Base-by-base conservation (phyloP, 176 grass and related monocot species). In the Aegilops umbellulata region DNA sequence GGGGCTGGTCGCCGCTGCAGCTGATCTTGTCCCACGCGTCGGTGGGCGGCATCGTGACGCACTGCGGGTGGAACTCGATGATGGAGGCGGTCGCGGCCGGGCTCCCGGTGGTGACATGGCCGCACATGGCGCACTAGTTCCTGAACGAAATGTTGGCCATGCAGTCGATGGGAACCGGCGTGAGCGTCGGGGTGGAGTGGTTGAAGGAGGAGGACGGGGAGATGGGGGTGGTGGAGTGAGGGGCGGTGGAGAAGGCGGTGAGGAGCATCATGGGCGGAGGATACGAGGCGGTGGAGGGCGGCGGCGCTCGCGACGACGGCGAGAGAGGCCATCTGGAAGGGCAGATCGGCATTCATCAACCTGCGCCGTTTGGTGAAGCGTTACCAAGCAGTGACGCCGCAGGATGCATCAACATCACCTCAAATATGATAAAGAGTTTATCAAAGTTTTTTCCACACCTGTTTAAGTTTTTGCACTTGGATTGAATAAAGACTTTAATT, bases 21-120 rank as follows among this genome's bases (percentile, higher is more conserved):
- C 39, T 83, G 32, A 65, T 80, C n/a, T 24, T 80, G 4, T 10
- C 32, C 15, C 78, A 80, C 60, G 35, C 15, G 23, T 35, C 38
- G 61, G 10, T n/a, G 25, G 78, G 38, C 15, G 38, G 78, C 2
- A 77, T 97, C 65, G 31, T 93, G 27, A 93, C 92, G 8, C 95
- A 95, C 74, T 95, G 90, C 23, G 93, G 92, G 1, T 95, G 95
- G 95, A 97, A 97, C 79, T 97, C 95, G 1, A 94, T 89, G 0
- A 1, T 80, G 74, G 89, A 89, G 78, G 87, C 60, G 65, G 34
- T 38, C 8, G 4, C 20, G 4, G 34, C 34, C 1, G 68, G 19
- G 2, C 91, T 94, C 38, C 92, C 95, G 6, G 1, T 94, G 44
- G 86, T 86, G n/a, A 65, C 92, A 2, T 97, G 95, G 95, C 92